Base-by-base conservation (phyloP, 2,329 filamentous ascomycete species). In the Alternaria gansuensis region DNA sequence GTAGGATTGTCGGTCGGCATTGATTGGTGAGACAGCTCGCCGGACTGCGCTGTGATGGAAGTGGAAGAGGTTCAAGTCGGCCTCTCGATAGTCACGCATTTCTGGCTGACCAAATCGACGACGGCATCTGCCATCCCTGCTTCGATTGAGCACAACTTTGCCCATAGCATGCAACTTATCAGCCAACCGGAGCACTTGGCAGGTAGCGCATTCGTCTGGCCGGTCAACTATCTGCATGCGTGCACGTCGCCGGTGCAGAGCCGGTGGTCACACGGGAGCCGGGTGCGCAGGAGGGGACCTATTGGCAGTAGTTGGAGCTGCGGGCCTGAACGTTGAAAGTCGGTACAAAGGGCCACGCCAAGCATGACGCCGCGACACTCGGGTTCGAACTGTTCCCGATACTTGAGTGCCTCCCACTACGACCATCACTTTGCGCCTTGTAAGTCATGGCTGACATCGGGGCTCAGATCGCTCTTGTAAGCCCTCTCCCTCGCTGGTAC, bases 391-490 rank as follows among this genome's bases (percentile, higher is more conserved):
- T 9, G 23, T 23, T 24, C 14, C 21, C 29, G 21, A 31, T 33
- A 46, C 45, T 13, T 59, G 33, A 48, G 26, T 21, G 26, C 6
- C 52, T 24, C 29, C 7, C 44, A 9, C 36, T 21, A 24, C 40
- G 10, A 39, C 54, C 0, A 9, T 3, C 14, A 37, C 39, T 24
- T 13, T 37, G 37, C 21, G 14, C 31, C 33, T 54, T 39, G 2
- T 36, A 23, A 10, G 36, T 48, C 37, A 69, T 69, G 66, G 66
- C 66, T 29, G 57, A 64, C 26, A 59, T 62, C 31, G 55, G 51
- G n/a, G 46, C 59, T 10, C 66, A 66, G 14, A 67, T 67, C 6
- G 60, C 59, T 5, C 50, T 67, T 24, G 66, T 67, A 43, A 56
- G 66, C 28, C 5, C 21, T 14, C 17, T 29, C 13, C 13, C 26